These are phyloP conservation scores for Scopulariopsis brevicaulis DNA, from an alignment of 2,329 filamentous ascomycete species.

Conservation along the genomic window DNA sequence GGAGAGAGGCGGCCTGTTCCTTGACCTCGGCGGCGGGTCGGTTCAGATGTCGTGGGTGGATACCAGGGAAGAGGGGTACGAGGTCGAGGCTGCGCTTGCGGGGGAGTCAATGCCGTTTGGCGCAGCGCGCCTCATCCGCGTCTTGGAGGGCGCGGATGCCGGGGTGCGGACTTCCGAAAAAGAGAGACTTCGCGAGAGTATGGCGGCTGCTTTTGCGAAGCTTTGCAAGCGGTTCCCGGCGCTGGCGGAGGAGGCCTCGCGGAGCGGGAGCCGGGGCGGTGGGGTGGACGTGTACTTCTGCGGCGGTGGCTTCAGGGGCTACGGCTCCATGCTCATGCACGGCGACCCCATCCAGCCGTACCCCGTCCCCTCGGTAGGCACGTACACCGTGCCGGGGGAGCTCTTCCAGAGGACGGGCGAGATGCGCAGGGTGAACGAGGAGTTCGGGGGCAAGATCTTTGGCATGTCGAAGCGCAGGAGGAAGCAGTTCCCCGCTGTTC, in stretches of 20 bases:
- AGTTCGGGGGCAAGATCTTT: constrained; percentile 48
- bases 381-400: constrained; percentile 54
- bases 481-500: constrained; percentile 73
- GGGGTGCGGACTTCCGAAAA: constrained; percentile 33
- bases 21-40: constrained; percentile 72
- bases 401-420: constrained; percentile 44
- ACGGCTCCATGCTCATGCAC: constrained; percentile 82
- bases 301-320: constrained; percentile 82
- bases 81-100: constrained; percentile 37
- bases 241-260: constrained; percentile 25
- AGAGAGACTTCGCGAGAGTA: constrained; percentile 41
- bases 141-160: constrained; percentile 28
- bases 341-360: constrained; percentile 64
- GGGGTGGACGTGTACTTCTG: constrained; percentile 71
- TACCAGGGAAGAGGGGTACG: constrained; percentile 32
- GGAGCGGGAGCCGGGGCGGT: constrained; percentile 6
- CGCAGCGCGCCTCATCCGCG: constrained; percentile 42
- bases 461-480: constrained; percentile 72
- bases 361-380: constrained; percentile 72
- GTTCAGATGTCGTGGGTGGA: constrained; percentile 56
- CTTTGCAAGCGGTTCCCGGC: constrained; percentile 34
- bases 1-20: constrained; percentile 48
- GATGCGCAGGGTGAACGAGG: constrained; percentile 39
- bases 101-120: constrained; percentile 51
- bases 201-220: constrained; percentile 48